A percentile compares a stretch with the other conserved stretches of the same genome.
These are phyloP conservation scores for Ophiostoma ulmi DNA, from an alignment of 2,329 filamentous ascomycete genomes.

Conservation along the genomic window DNA sequence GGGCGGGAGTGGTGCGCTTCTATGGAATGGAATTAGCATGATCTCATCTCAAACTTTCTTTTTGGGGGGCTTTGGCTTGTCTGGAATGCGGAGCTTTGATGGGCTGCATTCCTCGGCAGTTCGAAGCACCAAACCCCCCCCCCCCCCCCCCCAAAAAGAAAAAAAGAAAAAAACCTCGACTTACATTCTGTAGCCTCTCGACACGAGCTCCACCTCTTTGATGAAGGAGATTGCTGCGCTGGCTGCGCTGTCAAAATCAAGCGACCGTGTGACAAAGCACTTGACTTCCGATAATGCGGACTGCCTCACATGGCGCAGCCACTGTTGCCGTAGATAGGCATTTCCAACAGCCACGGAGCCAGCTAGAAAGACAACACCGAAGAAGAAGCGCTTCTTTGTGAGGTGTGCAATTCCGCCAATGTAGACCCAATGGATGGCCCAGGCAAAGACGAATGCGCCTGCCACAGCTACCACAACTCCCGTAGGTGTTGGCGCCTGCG, in stretches of 20 bases:
- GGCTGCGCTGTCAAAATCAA: constrained; percentile 73
- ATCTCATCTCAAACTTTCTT: not conserved
- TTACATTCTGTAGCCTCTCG: constrained; percentile 79
- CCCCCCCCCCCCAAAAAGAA: too few relatives aligned
- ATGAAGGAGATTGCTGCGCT: constrained; percentile 74
- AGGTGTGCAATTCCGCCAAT: constrained; percentile 46
- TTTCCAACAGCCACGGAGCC: constrained; percentile 60
- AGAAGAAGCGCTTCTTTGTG: constrained; percentile 52
- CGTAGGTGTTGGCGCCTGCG: constrained; percentile 33
- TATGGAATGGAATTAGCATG: constrained; percentile 35
- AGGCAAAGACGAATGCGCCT: constrained; percentile 63
- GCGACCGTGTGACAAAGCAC: constrained; percentile 65
- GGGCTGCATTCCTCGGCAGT: not conserved
- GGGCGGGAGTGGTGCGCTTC: constrained; percentile 85
- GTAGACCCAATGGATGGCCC: constrained; percentile 66
- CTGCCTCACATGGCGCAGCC: constrained; percentile 71
- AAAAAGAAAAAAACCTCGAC: constrained; percentile 32
- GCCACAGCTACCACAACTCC: constrained; percentile 52
- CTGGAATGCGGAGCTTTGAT: constrained; percentile 2
- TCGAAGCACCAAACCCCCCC: not conserved
- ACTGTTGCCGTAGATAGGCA: constrained; percentile 70
- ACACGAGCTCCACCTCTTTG: constrained; percentile 93
- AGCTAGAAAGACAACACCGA: constrained; percentile 43
- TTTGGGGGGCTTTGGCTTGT: not conserved
- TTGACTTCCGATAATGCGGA: constrained; percentile 67